Evolutionary conservation across 2,329 filamentous ascomycete genomes (phyloP), one percentile per base, ranked within the genome.

Genomic region (Calonectria pauciramosa): DNA sequence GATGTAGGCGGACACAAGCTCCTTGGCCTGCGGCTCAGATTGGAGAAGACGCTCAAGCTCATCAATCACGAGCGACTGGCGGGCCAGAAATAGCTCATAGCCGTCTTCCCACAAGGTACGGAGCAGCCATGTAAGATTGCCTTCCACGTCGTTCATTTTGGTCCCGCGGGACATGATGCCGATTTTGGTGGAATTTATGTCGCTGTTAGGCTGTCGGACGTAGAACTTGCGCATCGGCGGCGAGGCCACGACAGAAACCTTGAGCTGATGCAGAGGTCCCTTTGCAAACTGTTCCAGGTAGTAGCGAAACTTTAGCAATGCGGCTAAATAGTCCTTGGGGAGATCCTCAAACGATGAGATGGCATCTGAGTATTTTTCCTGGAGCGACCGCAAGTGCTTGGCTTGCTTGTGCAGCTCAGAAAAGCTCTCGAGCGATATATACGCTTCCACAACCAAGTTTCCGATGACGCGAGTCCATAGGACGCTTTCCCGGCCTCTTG

Each of bases 31-130:
- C 0, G 82, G 77, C 8, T 89, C 86, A 1, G 80, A 76, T 67
- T 86, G 76, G 1, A 89, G 71, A 4, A 89, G 81, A 10, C 86
- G 85, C 30, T 88, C 87, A 2, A 91, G 78, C 76, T 90, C 88
- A 73, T 91, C 89, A 16, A 90, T 74, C 1, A 88, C 34, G 6
- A 79, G 78, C 2, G 84, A 80, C 32, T 88, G 72, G 3, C 84
- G 76, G 10, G 74, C 67, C 1, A 87, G 65, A 54, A 85, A 83
- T 1, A 86, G 75, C 2, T 80, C 20, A 0, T 81, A 3, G 2
- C 70, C 80, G 49, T 86, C 83, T 54, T 87, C 85, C 81, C 84
- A 86, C 9, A 89, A 69, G 0, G 78, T 84, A 3, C 65, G 54
- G 3, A 89, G 79, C 0, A 88, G 80, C 83, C 83, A 86, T 0